Conservation (phyloP, 805 yeast species). For the Cyberlindnera mississippiensis region DNA sequence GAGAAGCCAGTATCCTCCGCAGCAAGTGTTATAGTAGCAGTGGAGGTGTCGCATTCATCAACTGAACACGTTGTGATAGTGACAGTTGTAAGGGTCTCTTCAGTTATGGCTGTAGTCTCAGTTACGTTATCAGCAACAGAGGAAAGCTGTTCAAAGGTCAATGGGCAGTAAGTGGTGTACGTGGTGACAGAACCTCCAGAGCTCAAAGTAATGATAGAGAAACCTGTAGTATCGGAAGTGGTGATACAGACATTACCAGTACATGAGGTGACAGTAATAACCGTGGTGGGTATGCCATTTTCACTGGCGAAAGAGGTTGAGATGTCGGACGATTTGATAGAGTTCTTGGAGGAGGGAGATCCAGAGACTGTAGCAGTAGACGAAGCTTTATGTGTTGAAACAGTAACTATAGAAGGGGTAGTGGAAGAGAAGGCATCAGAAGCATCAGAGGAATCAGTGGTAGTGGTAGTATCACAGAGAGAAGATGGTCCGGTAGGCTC, state of each 20-base stretch:
- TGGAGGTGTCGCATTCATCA: not conserved
- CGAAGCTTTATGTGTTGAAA: not conserved
- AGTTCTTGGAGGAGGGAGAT: too few relatives aligned
- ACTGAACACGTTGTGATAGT: not conserved
- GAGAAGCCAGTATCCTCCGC: not conserved
- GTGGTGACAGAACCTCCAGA: slow-evolving; percentile 22
- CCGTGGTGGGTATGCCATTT: slow-evolving; percentile 4
- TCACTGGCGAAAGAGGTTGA: slow-evolving; percentile 21
- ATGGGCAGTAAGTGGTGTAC: slow-evolving; percentile 12
- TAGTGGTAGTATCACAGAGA: slow-evolving; percentile 2
- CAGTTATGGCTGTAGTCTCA: too few relatives aligned
- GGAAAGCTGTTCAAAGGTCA: slow-evolving; percentile 1
- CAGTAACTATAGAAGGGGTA: not conserved
- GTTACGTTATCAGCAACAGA: not conserved
- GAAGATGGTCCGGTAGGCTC: slow-evolving; percentile 12
- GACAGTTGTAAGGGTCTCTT: too few relatives aligned
- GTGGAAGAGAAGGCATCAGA: not conserved
- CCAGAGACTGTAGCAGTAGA: slow-evolving; percentile 3
- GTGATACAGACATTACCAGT: slow-evolving; percentile 1
- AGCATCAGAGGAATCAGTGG: not conserved
- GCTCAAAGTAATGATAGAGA: slow-evolving; percentile 26
- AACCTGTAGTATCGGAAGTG: slow-evolving; percentile 18
- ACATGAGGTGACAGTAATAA: slow-evolving; percentile 9
- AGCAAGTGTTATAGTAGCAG: slow-evolving; percentile 1
- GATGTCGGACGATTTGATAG: slow-evolving; percentile 6